Evolutionary conservation across 441 rosid species (phyloP).

Genomic region (Viola pubescens): DNA sequence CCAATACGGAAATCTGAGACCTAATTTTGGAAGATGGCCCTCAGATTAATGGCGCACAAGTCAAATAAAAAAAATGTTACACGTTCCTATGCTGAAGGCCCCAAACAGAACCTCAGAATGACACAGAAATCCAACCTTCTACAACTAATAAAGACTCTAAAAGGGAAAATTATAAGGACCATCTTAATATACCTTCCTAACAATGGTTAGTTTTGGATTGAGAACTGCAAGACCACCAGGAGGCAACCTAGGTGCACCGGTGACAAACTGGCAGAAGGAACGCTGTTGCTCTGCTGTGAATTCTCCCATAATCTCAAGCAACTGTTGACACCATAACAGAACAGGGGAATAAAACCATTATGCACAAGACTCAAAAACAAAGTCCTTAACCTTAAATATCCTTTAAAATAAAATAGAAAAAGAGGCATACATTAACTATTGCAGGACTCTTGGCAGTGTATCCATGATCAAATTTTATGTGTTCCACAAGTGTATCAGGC

Average conservation of each 20-base stretch:
- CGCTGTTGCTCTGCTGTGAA: constrained; percentile 94
- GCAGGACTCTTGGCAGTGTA: constrained; percentile 97
- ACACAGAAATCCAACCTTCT: background rate
- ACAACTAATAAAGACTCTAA: too few species aligned
- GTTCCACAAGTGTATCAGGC: constrained; percentile 87
- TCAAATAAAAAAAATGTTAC: background rate
- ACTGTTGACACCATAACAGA: constrained; percentile 31
- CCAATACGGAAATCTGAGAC: background rate
- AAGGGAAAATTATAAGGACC: too few species aligned
- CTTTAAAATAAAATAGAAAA: background rate
- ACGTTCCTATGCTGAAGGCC: background rate
- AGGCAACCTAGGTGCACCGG: constrained; percentile 99
- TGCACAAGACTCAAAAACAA: background rate
- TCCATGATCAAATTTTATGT: constrained; percentile 98
- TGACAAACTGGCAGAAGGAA: constrained; percentile 97
- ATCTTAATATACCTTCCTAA: constrained; percentile 68
- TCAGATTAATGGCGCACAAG: too few species aligned
- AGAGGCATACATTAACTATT: constrained; percentile 51
- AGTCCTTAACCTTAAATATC: too few species aligned
- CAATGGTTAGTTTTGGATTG: constrained; percentile 93
- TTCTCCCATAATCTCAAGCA: constrained; percentile 96
- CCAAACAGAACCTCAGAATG: background rate
- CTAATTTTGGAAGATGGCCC: too few species aligned
- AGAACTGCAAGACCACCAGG: constrained; percentile 97
- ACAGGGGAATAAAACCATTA: constrained; percentile 11